A percentile compares a stretch with the other conserved stretches of the same genome.
phyloP scores from a whole-genome alignment of 1,139 yeast species.

The Candida neerlandica region DNA sequence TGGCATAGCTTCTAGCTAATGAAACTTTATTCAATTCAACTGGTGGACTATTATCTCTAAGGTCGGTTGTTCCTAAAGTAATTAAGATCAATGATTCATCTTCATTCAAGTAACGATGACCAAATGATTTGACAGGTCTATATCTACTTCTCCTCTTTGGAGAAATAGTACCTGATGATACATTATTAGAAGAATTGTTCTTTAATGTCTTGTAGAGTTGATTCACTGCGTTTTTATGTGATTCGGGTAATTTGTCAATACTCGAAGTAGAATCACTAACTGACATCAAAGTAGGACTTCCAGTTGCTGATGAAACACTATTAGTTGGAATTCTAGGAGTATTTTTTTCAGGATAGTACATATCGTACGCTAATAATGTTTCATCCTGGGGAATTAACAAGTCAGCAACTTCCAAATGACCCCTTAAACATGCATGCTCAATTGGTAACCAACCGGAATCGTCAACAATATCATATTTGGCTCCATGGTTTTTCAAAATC shows the following conservation, averaged over 20 bases:
- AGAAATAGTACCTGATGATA: conserved; percentile 29
- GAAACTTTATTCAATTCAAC: conserved; percentile 75
- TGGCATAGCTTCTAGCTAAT: conserved; percentile 70
- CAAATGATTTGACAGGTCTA: conserved; percentile 77
- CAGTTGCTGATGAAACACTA: conserved; percentile 8
- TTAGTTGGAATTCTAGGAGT: conserved; percentile 28
- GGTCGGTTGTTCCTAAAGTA: conserved; percentile 86
- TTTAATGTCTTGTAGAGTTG: conserved; percentile 47
- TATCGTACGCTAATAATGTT: conserved; percentile 39
- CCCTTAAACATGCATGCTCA: conserved; percentile 93
- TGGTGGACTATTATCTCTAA: conserved; percentile 61
- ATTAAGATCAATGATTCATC: conserved; percentile 72
- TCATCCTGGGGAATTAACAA: conserved; percentile 51
- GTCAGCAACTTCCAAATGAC: conserved; percentile 74
- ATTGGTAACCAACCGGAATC: conserved; percentile 95
- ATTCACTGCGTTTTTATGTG: conserved; percentile 35
- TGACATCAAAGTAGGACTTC: conserved; percentile 20
- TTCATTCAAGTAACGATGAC: conserved; percentile 70
- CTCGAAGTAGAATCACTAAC: conserved; percentile 22
- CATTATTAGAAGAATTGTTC: conserved; percentile 23
- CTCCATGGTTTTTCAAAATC: conserved; percentile 54
- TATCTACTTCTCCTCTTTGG: conserved; percentile 31
- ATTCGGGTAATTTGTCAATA: conserved; percentile 46
- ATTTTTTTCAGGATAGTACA: conserved; percentile 42
- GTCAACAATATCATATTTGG: conserved; percentile 62